Evolutionary conservation across 2,329 filamentous ascomycete genomes (phyloP), one percentile per base, ranked within the genome.

Genomic region (Xylariaceae sp.): DNA sequence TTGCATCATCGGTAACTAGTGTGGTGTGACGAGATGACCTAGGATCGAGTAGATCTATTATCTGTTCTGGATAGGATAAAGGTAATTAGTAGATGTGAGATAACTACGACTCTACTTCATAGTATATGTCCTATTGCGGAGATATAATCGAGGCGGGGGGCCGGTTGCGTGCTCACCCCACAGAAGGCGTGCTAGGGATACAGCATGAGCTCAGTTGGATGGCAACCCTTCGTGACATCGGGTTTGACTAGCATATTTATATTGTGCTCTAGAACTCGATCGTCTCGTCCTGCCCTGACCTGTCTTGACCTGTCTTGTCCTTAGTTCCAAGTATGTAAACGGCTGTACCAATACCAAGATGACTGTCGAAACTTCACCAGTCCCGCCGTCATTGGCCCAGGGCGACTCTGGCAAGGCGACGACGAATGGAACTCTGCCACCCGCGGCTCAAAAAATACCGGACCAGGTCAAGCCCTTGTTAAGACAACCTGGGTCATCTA

Each of bases 111-210:
- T 45, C 37, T 50, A 43, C 49, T 59, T n/a, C 37, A 32, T 49
- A 54, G 47, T 44, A 44, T 21, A 47, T 41, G 57, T 60, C 57
- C 60, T 56, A 62, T 60, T 48, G 54, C 60, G 57, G 60, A 62
- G 54, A 57, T 60, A 57, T 57, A 57, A 57, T n/a, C 60, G 60
- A 62, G 48, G 60, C 50, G 60, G 60, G 60, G 60, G 60, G 57
- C 43, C 47, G 60, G 57, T 62, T 60, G 60, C 60, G 60, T 62
- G 60, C 60, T 62, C 55, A 21, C 40, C 41, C 46, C 47, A 50
- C 32, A 40, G 40, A 54, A 54, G 57, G 46, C 52, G 58, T 57
- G 46, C 48, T 54, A 52, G 54, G 57, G 49, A 19, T 50, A 46
- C 43, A 14, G 50, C 42, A 54, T 44, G 41, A 44, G n/a, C 50